Evolutionary conservation across 108 stramenopile species (phyloP), one percentile per base, ranked within the genome.

Genomic region (Nannochloropsis oceanica): DNA sequence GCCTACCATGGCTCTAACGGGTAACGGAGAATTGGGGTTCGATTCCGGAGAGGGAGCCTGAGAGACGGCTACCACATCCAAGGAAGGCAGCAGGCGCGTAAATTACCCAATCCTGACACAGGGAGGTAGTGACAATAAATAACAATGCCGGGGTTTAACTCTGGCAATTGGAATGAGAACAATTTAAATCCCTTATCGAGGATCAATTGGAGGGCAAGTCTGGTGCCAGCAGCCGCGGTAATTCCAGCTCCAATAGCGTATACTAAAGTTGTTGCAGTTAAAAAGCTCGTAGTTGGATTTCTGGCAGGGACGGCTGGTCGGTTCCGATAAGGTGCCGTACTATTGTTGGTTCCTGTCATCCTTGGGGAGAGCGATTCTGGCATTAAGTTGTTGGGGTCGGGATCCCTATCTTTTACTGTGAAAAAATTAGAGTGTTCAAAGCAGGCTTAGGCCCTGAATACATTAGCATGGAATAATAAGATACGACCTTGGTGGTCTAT

Each of bases 1-100:
- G 95, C 92, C 93, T 95, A 94, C 95, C 95, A 93, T 95, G 95
- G 95, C 93, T 90, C 92, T 95, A 92, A 95, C 94, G 95, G 94
- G 95, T 95, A 94, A 96, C 94, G 95, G 94, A 93, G 91, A 92
- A 93, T 95, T 94, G 93, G 95, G 95, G 95, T 95, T 95, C 93
- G 95, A 95, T 95, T 94, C 95, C 95, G 95, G 95, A 96, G 95
- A 96, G 95, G 95, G 95, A 94, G 95, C 95, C 94, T 96, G 95
- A 96, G 95, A 96, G 92, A 96, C 92, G 94, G 95, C 95, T 94
- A 95, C 95, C 95, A 96, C 95, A 96, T 95, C 94, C 93, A 94
- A 94, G 95, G 94, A 95, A 94, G 94, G 94, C 94, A 94, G 94
- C 95, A 96, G 94, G 94, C 95, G 94, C 92, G 95, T 93, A 96